Percentiles rank a stretch among this genome's conserved stretches.
Conservation (phyloP, 345 rosid species). For the Psidium guajava region DNA sequence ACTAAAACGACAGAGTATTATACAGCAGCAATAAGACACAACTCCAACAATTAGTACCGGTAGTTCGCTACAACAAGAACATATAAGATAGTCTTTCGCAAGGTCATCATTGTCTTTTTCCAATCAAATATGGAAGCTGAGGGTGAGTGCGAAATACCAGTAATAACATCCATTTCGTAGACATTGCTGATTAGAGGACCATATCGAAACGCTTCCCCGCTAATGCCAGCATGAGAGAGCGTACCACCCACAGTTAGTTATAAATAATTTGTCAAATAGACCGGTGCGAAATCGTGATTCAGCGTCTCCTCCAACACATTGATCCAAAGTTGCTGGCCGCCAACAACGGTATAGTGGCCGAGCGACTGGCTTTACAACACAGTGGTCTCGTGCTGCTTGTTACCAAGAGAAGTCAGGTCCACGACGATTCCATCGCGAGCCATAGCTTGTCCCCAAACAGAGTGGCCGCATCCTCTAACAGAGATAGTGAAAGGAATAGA, state of each 20-base stretch:
- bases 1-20: too few relatives aligned
- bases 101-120: not conserved
- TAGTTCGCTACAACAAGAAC: not conserved
- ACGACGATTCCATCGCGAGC: conserved; percentile 29
- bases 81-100: not conserved
- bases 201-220: conserved; percentile 26
- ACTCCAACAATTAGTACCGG: too few relatives aligned
- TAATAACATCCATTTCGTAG: conserved; percentile 31
- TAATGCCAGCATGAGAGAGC: conserved; percentile 38
- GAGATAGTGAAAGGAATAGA: conserved; percentile 8
- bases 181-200: conserved; percentile 49
- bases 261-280: conserved; percentile 32
- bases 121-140: not conserved
- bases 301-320: conserved; percentile 21
- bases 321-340: conserved; percentile 30
- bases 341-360: conserved; percentile 21
- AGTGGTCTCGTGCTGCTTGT: not conserved
- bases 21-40: too few relatives aligned
- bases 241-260: conserved; percentile 38
- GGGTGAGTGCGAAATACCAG: conserved; percentile 14
- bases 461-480: conserved; percentile 35
- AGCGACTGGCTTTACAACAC: not conserved
- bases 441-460: conserved; percentile 32
- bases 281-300: conserved; percentile 27
- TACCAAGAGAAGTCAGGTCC: conserved; percentile 22